Evolutionary conservation across 371 early-diverging fungal species (phyloP).

Genomic region (Encephalitozoon cuniculi): DNA sequence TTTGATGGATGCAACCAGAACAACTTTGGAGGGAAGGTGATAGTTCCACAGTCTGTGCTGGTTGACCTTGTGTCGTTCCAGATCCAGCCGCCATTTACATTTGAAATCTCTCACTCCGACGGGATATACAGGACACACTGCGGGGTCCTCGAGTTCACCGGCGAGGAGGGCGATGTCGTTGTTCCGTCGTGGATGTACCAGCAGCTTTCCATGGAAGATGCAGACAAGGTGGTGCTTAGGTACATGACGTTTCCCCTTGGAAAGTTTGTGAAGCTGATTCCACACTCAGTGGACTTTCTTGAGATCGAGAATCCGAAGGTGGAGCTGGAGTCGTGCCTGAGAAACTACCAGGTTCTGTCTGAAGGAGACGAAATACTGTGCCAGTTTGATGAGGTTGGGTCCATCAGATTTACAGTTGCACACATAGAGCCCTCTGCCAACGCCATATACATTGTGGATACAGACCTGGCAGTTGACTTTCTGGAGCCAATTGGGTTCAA

Average conservation of each 20-base stretch:
- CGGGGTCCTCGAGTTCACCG: conserved; percentile 94
- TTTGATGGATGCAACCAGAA: conserved; percentile 42
- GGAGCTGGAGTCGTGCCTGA: conserved; percentile 89
- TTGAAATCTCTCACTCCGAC: conserved; percentile 57
- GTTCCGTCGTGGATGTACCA: conserved; percentile 97
- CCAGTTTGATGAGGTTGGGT: conserved; percentile 71
- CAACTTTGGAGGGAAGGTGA: conserved; percentile 59
- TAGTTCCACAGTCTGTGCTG: conserved; percentile 56
- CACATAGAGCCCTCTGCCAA: conserved; percentile 72
- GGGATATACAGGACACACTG: conserved; percentile 67
- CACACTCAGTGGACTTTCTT: conserved; percentile 88
- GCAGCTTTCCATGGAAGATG: conserved; percentile 68
- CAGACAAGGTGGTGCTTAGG: conserved; percentile 69
- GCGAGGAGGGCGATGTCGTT: conserved; percentile 83
- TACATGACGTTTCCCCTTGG: conserved; percentile 74
- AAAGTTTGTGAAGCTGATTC: conserved; percentile 83
- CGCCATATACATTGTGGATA: conserved; percentile 85
- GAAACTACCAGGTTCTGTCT: conserved; percentile 84
- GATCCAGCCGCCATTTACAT: conserved; percentile 59
- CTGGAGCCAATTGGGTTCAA: conserved; percentile 90
- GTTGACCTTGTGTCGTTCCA: conserved; percentile 50
- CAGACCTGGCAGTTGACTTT: conserved; percentile 94
- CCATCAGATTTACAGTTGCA: conserved; percentile 77
- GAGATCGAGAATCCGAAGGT: conserved; percentile 92
- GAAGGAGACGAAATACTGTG: conserved; percentile 81